Base-by-base conservation (phyloP, 768 basidiomycete genomes). In the Clavaria fumosa region DNA sequence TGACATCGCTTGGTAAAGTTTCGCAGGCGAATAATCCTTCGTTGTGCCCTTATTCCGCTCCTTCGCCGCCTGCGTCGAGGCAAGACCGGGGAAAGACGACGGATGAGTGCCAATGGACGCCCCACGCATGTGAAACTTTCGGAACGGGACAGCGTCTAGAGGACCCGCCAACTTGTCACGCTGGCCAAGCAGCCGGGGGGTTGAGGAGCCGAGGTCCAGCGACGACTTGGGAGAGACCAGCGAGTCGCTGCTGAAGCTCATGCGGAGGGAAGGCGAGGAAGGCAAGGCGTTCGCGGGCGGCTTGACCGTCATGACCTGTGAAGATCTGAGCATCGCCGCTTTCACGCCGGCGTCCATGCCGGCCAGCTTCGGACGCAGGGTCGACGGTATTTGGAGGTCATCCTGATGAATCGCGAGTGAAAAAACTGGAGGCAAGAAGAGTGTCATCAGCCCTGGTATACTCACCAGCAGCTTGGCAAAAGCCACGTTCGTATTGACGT, bases 271-370 rank as follows among this genome's bases (percentile, higher is more conserved):
- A 24, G 47, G 46, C 14, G 69, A 59, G 34, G 67, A 67, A 19
- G 78, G 71, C 1, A 34, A 11, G 7, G 32, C 32, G 3, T 72
- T 69, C 12, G 52, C 45, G 2, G 71, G 68, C 20, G 60, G 60
- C 41, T 57, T 63, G 5, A 62, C 54, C 14, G 66, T 58, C 53
- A 83, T 60, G 19, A 70, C 68, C 21, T 78, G 74, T 1, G 85
- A 86, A 0, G 84, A 85, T 52, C 83, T 86, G 39, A 93, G 62
- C 83, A 93, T 90, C 9, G 82, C 83, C 4, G 82, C 85, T 53
- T 93, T 93, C 35, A 93, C 81, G 1, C 78, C 74, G 0, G 76
- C 60, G 40, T 91, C 84, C 71, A 93, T 84, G 11, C 72, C 74
- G 34, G 65, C 63, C 12, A 91, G 70, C 56, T 86, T 85, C 1